Evolutionary conservation across 2,329 filamentous ascomycete species (phyloP), one percentile per base, ranked within the genome.

Genomic region (Monilinia fructicola): DNA sequence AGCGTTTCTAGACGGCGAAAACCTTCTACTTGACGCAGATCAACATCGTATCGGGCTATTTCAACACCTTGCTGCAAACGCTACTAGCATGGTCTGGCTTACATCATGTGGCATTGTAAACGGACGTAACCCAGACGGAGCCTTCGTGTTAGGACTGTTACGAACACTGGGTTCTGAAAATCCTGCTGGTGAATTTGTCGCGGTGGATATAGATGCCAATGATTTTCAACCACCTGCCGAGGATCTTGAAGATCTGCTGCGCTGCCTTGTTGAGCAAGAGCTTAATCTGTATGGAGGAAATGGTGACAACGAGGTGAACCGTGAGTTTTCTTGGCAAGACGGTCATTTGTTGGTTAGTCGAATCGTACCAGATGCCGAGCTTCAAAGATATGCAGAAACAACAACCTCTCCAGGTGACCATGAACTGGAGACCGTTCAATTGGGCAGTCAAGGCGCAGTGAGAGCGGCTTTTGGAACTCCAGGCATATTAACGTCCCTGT

Each of bases 111-210:
- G 54, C 31, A 42, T 40, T 40, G 11, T 56, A 7, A 40, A 42
- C n/a, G 54, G 54, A 23, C 54, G 54, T 16, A 56, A 56, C 42
- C 54, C 54, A 56, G 54, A 56, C 10, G 54, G n/a, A 40, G 35
- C 54, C 16, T 56, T 56, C 31, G 35, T 56, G 7, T 16, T 40
- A 10, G 35, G 54, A 21, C 11, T 56, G n/a, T 26, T 56, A 35
- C 31, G 54, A 40, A 40, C 21, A 40, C 14, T 18, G 21, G 18
- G 35, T 14, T 23, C 35, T 50, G 54, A 56, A 26, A 56, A 56
- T 42, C 54, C n/a, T 38, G 54, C 35, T 5, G 21, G 21, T 26
- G 21, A 42, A 23, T 56, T 40, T 42, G 16, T 56, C 31, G 35
- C 54, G 35, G 6, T 40, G n/a, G 21, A 56, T 26, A 56, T 56